Evolutionary conservation across 169 alveolate genomes (phyloP).

Genomic region (Perkinsus chesapeaki): DNA sequence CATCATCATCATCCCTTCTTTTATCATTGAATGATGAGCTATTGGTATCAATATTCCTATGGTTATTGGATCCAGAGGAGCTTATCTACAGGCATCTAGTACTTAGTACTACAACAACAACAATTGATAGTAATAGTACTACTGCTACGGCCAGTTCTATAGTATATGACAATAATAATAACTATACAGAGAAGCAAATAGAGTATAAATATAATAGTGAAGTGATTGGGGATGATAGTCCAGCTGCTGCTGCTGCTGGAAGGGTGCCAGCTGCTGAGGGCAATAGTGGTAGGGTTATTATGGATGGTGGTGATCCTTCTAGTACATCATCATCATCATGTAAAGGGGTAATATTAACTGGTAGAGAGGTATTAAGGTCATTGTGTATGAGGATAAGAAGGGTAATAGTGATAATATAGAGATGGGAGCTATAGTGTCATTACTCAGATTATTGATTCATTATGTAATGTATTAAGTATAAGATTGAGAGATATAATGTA

Average conservation of each 20-base stretch:
- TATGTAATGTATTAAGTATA: not conserved
- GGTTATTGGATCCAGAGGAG: not conserved
- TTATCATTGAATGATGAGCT: not conserved
- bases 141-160: not conserved
- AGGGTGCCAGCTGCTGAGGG: too few relatives aligned
- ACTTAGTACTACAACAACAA: not conserved
- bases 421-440: not conserved
- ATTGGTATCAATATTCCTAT: not conserved
- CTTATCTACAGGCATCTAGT: not conserved
- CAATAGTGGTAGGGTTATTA: too few relatives aligned
- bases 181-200: too few relatives aligned
- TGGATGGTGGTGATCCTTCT: too few relatives aligned
- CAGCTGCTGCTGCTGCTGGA: too few relatives aligned
- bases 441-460: not conserved
- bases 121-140: not conserved
- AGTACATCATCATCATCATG: not conserved
- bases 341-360: not conserved
- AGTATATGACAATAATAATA: too few relatives aligned
- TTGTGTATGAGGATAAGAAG: not conserved
- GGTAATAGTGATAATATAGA: not conserved
- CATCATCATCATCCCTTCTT: too few relatives aligned
- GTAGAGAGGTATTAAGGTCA: not conserved
- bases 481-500: not conserved
- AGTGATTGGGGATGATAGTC: too few relatives aligned
- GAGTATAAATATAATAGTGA: too few relatives aligned